phyloP scores from a whole-genome alignment of 2,329 filamentous ascomycete genomes.

The Pochonia chlamydosporia region DNA sequence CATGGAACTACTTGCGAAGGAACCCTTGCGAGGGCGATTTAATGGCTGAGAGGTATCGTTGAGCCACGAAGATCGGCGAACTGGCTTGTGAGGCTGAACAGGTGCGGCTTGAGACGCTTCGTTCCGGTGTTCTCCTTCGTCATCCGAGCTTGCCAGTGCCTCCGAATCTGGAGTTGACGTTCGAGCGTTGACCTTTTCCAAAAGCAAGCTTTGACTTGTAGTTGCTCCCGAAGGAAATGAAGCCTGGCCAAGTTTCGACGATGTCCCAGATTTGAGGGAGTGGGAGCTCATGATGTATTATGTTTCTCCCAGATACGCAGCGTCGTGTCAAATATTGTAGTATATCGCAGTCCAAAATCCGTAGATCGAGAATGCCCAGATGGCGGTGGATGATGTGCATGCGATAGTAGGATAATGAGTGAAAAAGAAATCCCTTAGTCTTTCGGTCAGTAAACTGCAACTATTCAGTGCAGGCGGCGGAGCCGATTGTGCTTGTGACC shows the following conservation, averaged over 20 bases:
- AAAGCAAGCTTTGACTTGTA: constrained; percentile 57
- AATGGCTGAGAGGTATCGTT: constrained; percentile 69
- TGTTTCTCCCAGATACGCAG: constrained; percentile 1
- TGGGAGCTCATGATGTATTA: constrained; percentile 43
- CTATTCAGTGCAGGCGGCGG: too few species aligned
- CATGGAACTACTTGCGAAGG: constrained; percentile 70
- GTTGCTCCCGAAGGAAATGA: constrained; percentile 40
- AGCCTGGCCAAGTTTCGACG: constrained; percentile 45
- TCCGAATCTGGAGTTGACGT: constrained; percentile 92
- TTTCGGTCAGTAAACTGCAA: too few species aligned
- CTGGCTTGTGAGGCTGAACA: constrained; percentile 51
- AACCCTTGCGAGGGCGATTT: constrained; percentile 64
- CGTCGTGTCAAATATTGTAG: constrained; percentile 5
- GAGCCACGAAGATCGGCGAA: constrained; percentile 75
- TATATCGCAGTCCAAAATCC: background rate
- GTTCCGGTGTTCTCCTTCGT: constrained; percentile 69
- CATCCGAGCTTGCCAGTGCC: constrained; percentile 87
- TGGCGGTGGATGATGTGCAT: background rate
- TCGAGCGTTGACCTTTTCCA: constrained; percentile 72
- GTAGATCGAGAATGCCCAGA: background rate
- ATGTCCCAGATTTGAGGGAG: constrained; percentile 42
- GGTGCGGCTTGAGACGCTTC: constrained; percentile 38
- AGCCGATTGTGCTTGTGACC: background rate
- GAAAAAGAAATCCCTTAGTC: background rate
- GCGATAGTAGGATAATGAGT: background rate